A percentile compares a stretch with the other conserved stretches of the same genome.
These are phyloP conservation scores for Dryas integrifolia DNA, from an alignment of 331 rosid species.

Conservation along the genomic window DNA sequence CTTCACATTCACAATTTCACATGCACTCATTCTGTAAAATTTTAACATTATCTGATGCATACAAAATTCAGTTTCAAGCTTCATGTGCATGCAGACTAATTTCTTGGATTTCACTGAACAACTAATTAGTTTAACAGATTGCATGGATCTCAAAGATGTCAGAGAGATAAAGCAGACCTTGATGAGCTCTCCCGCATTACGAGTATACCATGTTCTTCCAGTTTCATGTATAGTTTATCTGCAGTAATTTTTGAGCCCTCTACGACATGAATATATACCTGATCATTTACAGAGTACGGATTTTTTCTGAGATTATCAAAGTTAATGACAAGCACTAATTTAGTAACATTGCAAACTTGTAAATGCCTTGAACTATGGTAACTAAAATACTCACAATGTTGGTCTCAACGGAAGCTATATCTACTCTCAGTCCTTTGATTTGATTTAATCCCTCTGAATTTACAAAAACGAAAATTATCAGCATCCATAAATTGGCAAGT, in stretches of 20 bases:
- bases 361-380: not conserved
- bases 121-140: not conserved
- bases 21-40: not conserved
- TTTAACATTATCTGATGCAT: not conserved
- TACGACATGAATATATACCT: constrained; percentile 62
- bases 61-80: not conserved
- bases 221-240: constrained; percentile 45
- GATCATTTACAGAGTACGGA: not conserved
- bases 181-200: constrained; percentile 42
- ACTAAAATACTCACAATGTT: constrained; percentile 66
- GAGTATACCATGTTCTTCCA: constrained; percentile 60
- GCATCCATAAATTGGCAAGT: not conserved
- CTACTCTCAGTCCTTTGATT: constrained; percentile 57
- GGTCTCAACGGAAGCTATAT: constrained; percentile 57
- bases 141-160: not conserved
- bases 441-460: constrained; percentile 54
- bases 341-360: not conserved
- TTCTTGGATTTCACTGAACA: not conserved
- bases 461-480: not conserved
- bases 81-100: not conserved
- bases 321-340: not conserved
- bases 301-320: not conserved
- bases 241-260: constrained; percentile 49
- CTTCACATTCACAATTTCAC: not conserved
- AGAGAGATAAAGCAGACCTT: constrained; percentile 43